Evolutionary conservation across 192 early-diverging fungal species (phyloP).

Genomic region (Podila verticillata): DNA sequence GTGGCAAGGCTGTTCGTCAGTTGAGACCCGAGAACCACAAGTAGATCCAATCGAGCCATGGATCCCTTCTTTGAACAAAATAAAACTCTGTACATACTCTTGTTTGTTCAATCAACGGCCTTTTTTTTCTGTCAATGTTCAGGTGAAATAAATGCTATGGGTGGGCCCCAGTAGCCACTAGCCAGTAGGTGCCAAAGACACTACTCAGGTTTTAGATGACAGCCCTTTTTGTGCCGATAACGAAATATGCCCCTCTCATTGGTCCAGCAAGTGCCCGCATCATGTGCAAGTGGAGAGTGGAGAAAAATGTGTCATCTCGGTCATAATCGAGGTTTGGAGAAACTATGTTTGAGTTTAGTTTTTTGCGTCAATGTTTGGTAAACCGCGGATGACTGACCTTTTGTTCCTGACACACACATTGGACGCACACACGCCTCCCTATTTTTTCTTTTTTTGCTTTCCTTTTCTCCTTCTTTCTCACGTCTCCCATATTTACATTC

Average conservation of each 20-base stretch:
- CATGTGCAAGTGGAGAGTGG: neutral
- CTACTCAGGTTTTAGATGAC: no score
- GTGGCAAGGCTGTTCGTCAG: slow-evolving; percentile 87
- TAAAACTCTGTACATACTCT: neutral
- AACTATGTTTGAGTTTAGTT: neutral
- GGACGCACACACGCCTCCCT: neutral
- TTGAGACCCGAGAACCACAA: slow-evolving; percentile 88
- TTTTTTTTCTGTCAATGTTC: no score
- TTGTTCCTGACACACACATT: no score
- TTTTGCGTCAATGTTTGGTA: neutral
- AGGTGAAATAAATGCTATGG: no score
- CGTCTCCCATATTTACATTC: neutral
- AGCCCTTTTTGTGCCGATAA: neutral
- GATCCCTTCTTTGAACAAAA: neutral
- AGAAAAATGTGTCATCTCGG: neutral
- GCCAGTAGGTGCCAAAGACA: no score
- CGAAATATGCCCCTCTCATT: neutral
- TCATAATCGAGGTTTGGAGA: neutral
- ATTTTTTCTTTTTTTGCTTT: neutral
- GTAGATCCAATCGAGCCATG: neutral
- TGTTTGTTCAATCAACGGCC: no score
- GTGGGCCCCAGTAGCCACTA: no score
- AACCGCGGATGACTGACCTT: no score
- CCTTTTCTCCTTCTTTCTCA: slow-evolving; percentile 3
- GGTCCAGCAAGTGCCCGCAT: neutral